These are phyloP conservation scores for Daedalea quercina DNA, from an alignment of 768 basidiomycete genomes.

Conservation along the genomic window DNA sequence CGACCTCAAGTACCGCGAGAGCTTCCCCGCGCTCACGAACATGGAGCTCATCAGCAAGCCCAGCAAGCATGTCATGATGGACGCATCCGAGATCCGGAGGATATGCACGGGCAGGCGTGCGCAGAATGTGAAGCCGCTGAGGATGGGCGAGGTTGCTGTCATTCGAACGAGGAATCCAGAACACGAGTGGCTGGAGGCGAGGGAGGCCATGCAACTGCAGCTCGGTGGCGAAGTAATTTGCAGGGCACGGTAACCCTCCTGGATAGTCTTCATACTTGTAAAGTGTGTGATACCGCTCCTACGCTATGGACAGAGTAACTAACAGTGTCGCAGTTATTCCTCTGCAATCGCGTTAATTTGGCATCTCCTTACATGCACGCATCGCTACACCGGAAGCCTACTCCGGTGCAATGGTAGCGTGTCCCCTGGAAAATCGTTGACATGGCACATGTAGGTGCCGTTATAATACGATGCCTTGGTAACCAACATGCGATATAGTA, in stretches of 20 bases:
- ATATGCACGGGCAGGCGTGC: conserved; percentile 81
- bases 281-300: not conserved
- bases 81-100: conserved; percentile 60
- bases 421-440: too few relatives aligned
- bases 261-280: not conserved
- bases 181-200: conserved; percentile 84
- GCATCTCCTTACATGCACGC: too few relatives aligned
- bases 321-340: too few relatives aligned
- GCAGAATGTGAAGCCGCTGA: conserved; percentile 74
- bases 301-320: too few relatives aligned
- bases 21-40: conserved; percentile 70
- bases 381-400: too few relatives aligned
- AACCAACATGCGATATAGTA: too few relatives aligned
- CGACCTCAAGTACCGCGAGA: conserved; percentile 88
- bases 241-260: conserved; percentile 46
- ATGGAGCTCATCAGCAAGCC: conserved; percentile 86
- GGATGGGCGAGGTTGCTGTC: conserved; percentile 90
- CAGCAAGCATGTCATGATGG: conserved; percentile 74
- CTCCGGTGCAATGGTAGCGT: too few relatives aligned
- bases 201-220: conserved; percentile 80
- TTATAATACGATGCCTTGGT: too few relatives aligned
- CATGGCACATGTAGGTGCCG: too few relatives aligned
- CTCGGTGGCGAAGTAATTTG: conserved; percentile 85
- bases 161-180: conserved; percentile 66
- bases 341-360: too few relatives aligned